Evolutionary conservation across 2,329 filamentous ascomycete genomes (phyloP).

Genomic region (Neocatenulostroma microsporum): DNA sequence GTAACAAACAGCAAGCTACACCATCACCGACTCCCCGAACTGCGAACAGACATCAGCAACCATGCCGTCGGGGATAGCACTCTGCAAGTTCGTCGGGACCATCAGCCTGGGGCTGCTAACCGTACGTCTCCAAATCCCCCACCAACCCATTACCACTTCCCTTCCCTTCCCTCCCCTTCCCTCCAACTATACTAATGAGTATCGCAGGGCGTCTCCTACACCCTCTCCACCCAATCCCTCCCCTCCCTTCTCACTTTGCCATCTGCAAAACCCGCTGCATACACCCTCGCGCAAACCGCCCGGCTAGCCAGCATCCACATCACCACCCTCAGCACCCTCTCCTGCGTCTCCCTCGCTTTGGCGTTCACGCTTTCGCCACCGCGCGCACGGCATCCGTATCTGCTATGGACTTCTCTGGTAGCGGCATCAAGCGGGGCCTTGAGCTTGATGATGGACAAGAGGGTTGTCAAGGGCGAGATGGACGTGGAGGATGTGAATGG

Average conservation of each 20-base stretch:
- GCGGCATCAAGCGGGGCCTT: conserved; percentile 42
- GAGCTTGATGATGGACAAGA: conserved; percentile 28
- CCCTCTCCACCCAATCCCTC: conserved; percentile 67
- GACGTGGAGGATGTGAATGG: conserved; percentile 43
- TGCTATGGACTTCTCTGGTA: conserved; percentile 73
- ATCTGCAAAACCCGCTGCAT: conserved; percentile 61
- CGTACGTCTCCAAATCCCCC: conserved; percentile 16
- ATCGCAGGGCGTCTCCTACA: conserved; percentile 78
- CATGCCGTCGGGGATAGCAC: conserved; percentile 52
- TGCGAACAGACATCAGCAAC: conserved; percentile 13
- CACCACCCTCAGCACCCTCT: conserved; percentile 58
- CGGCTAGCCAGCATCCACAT: conserved; percentile 62
- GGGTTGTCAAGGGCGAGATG: conserved; percentile 26
- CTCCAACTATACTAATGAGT: too few relatives aligned
- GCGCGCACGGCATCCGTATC: conserved; percentile 73
- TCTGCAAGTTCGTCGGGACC: conserved; percentile 88
- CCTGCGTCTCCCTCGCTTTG: conserved; percentile 63
- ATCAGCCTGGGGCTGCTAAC: conserved; percentile 72
- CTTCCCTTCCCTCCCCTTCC: too few relatives aligned
- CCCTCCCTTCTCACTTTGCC: conserved; percentile 75
- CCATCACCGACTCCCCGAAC: too few relatives aligned
- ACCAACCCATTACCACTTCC: not conserved
- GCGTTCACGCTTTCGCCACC: conserved; percentile 71
- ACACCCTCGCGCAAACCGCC: conserved; percentile 52
- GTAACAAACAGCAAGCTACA: too few relatives aligned